phyloP scores from a whole-genome alignment of 1,284 basidiomycete genomes.

The Cerioporus squamosus region DNA sequence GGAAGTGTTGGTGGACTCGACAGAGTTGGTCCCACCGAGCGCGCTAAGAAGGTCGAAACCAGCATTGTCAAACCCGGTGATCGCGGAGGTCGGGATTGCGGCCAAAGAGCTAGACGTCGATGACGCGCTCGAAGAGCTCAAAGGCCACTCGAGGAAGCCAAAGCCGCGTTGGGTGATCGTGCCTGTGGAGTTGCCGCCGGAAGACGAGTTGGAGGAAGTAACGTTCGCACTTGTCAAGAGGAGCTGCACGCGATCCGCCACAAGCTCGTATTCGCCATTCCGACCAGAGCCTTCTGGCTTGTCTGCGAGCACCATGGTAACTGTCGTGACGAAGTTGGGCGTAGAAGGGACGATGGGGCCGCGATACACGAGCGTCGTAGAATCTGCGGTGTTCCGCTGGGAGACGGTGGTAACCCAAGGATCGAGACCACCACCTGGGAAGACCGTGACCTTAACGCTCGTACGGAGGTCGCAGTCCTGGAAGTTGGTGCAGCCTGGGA shows the following conservation, averaged over 20 bases:
- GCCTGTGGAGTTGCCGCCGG: slow-evolving; percentile 35
- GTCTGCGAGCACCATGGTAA: slow-evolving; percentile 72
- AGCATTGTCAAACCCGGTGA: slow-evolving; percentile 71
- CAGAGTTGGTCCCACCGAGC: slow-evolving; percentile 48
- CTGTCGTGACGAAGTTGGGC: slow-evolving; percentile 73
- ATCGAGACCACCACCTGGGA: slow-evolving; percentile 69
- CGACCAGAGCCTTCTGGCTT: slow-evolving; percentile 63
- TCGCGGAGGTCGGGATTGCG: slow-evolving; percentile 68
- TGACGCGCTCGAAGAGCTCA: slow-evolving; percentile 43
- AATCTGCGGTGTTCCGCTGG: slow-evolving; percentile 76
- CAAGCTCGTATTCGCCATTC: slow-evolving; percentile 72
- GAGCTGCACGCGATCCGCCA: slow-evolving; percentile 82
- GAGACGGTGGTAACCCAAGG: slow-evolving; percentile 74
- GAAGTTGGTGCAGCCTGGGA: slow-evolving; percentile 86
- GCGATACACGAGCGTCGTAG: slow-evolving; percentile 69
- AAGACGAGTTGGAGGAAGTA: slow-evolving; percentile 36
- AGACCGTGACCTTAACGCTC: slow-evolving; percentile 82
- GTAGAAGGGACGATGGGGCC: slow-evolving; percentile 82
- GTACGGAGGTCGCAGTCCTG: slow-evolving; percentile 85
- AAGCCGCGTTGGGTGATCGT: slow-evolving; percentile 52
- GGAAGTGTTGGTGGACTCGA: slow-evolving; percentile 40
- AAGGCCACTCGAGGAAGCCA: slow-evolving; percentile 83
- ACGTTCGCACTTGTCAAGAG: slow-evolving; percentile 66
- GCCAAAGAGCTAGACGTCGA: slow-evolving; percentile 58
- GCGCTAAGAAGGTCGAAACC: slow-evolving; percentile 63